Conservation (phyloP, 169 alveolate species). For the Cryptosporidium xiaoi region DNA sequence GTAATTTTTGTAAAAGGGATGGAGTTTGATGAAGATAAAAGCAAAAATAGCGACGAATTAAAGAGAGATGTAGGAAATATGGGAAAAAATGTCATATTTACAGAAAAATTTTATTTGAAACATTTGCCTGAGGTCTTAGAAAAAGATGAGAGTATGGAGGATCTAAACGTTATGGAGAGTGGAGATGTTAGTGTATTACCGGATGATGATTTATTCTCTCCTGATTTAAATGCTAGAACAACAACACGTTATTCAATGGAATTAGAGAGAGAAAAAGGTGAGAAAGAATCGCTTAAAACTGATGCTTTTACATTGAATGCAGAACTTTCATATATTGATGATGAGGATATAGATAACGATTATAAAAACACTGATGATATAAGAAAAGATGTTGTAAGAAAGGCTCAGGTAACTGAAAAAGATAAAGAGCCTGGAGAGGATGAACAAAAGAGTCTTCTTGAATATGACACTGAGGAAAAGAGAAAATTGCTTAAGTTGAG, state of each 20-base stretch:
- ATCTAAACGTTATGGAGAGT: neutral
- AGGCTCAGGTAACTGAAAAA: neutral
- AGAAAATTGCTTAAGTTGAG: conserved; percentile 30
- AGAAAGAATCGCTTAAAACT: neutral
- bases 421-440: conserved; percentile 22
- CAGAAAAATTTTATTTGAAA: conserved; percentile 53
- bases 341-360: neutral
- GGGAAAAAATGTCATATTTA: conserved; percentile 13
- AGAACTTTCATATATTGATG: conserved; percentile 44
- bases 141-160: conserved; percentile 11
- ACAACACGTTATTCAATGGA: conserved; percentile 25
- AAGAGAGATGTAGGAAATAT: neutral
- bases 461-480: conserved; percentile 51
- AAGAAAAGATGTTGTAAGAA: no score
- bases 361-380: no score
- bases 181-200: conserved; percentile 53
- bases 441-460: conserved; percentile 22
- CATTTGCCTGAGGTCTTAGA: conserved; percentile 47
- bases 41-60: neutral
- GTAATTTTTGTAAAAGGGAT: neutral
- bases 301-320: neutral
- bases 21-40: neutral
- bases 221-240: conserved; percentile 27
- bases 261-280: neutral
- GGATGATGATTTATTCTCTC: conserved; percentile 8